These are phyloP conservation scores for Leishmania guyanensis DNA, from an alignment of 208 protist species.

Conservation along the genomic window DNA sequence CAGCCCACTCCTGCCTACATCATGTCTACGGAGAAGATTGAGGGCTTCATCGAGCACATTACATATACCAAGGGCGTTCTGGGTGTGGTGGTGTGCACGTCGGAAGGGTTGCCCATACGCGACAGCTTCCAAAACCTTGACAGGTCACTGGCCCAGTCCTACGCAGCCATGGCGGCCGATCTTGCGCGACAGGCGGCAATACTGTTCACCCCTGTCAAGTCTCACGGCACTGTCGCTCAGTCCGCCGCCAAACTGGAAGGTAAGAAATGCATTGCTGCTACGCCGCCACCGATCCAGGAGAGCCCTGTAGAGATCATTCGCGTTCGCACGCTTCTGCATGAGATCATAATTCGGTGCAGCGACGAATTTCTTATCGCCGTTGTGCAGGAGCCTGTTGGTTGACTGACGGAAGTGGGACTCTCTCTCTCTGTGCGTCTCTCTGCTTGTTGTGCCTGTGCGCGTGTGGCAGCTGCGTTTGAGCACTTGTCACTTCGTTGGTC, in stretches of 20 bases:
- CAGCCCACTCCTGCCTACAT: not conserved
- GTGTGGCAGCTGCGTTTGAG: not conserved
- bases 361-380: slow-evolving; percentile 79
- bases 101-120: slow-evolving; percentile 71
- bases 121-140: slow-evolving; percentile 88
- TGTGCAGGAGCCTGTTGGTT: slow-evolving; percentile 77
- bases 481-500: not conserved
- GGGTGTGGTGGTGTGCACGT: slow-evolving; percentile 78
- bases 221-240: slow-evolving; percentile 2
- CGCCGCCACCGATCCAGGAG: slow-evolving; percentile 35
- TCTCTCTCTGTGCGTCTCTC: not conserved
- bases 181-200: slow-evolving; percentile 35
- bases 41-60: slow-evolving; percentile 80
- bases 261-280: slow-evolving; percentile 9
- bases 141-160: slow-evolving; percentile 53
- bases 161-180: slow-evolving; percentile 63
- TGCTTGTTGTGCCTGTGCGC: not conserved
- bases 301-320: slow-evolving; percentile 67
- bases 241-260: not conserved
- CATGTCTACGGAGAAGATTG: slow-evolving; percentile 62
- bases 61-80: slow-evolving; percentile 87
- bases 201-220: slow-evolving; percentile 23
- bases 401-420: slow-evolving; percentile 1
- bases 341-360: slow-evolving; percentile 80
- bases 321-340: slow-evolving; percentile 66